Evolutionary conservation across 1,284 basidiomycete species (phyloP), one percentile per base, ranked within the genome.

Genomic region (Fomitiporia mediterranea): DNA sequence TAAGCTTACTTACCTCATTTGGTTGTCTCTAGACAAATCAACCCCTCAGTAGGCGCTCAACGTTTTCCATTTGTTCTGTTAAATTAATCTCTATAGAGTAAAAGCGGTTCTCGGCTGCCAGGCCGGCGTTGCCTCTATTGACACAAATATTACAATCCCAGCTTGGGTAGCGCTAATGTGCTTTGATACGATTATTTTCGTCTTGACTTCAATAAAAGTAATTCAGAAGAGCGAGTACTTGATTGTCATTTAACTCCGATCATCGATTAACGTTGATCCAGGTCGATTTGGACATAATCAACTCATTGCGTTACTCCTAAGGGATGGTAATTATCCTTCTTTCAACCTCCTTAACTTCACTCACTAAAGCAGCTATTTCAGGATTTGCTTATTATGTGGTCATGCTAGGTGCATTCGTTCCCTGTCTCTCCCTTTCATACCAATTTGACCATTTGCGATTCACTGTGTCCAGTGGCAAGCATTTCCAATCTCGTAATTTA

Each of bases 111-210:
- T 54, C 27, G 52, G 52, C 25, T 54, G 52, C 40, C 30, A 54
- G n/a, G 47, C 42, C 27, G 52, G 52, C n/a, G 34, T 54, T 13
- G 52, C 28, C 15, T 38, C 40, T 17, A 17, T 54, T 9, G 23
- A 44, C 11, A 35, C 43, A 8, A 34, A 44, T 21, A n/a, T 38
- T 21, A 44, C 37, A 7, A 27, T 44, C 8, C 54, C 54, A 3
- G 54, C 46, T 2, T 48, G 44, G 37, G 54, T 48, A 11, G 54
- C 54, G 6, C 30, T 56, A 28, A 56, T 56, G 54, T 39, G 21
- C 13, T 56, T 56, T 23, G 54, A 56, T 34, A 48, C 54, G 4
- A 32, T 38, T 9, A 42, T 56, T 11, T 56, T 56, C 39, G 4
- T 51, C 2, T 35, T 56, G 25, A 56, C 54, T 15, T 34, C 51